Evolutionary conservation across 2,329 filamentous ascomycete species (phyloP), one percentile per base, ranked within the genome.

Genomic region (Monosporascus sp.): DNA sequence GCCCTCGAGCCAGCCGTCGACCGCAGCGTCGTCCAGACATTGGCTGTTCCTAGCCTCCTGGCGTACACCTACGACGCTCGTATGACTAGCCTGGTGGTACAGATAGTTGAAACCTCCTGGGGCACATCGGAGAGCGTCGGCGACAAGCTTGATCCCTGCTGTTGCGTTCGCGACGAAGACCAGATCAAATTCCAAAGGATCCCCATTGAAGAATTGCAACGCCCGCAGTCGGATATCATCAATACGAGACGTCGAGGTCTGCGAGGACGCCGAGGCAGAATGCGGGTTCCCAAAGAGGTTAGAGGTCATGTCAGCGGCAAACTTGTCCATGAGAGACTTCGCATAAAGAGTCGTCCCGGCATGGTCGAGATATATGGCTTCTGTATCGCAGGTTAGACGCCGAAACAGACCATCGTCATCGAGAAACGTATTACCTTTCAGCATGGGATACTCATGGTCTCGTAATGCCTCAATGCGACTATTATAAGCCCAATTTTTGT

Each of bases 211-310:
- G 63, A 95, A 90, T 2, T 76, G 76, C 34, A 97, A 74, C 2
- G 90, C 77, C 16, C 83, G 79, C 37, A 91, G 71, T 8, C 93
- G 84, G 31, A 87, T 76, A 68, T 92, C 84, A 59, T 96, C 91
- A 53, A 96, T 83, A 6, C 87, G 80, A 2, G 81, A 78, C 0
- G 88, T 87, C 0, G 90, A 87, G 34, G 86, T 77, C 64, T 94
- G 90, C 0, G 93, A 96, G 3, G 91, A 87, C 16, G 80, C 75
- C 2, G 92, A 96, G 49, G 84, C 87, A 1, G 93, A 97, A 71
- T 97, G 93, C 1, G 93, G 93, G 58, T 97, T 97, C 38, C 92
- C 93, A 61, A 92, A 91, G 0, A 97, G 76, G 62, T 85, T 88
- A 4, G 81, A 76, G 26, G 86, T 86, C 80, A 97, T 87, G 55